Evolutionary conservation across 2,329 filamentous ascomycete species (phyloP).

Genomic region (Cryphonectria naterciae): DNA sequence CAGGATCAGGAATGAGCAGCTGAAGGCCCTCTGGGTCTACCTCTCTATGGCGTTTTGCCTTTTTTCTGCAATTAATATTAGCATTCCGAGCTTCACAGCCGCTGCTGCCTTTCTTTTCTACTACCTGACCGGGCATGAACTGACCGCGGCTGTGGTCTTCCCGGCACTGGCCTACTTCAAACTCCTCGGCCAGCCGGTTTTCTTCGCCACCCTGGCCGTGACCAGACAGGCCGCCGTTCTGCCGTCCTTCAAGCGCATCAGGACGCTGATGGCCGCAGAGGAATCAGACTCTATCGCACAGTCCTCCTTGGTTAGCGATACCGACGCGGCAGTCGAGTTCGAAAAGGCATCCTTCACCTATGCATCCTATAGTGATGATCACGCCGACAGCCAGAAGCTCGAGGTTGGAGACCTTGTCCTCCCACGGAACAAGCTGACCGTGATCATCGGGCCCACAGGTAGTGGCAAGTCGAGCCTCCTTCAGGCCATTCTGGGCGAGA

Average conservation of each 20-base stretch:
- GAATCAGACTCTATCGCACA: neutral
- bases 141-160: constrained; percentile 19
- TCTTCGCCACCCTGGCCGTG: constrained; percentile 11
- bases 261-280: constrained; percentile 11
- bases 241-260: constrained; percentile 8
- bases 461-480: constrained; percentile 21
- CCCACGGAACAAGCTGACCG: constrained; percentile 6
- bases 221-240: constrained; percentile 12
- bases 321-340: constrained; percentile 8
- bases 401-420: constrained; percentile 13
- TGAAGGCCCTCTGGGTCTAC: constrained; percentile 15
- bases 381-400: neutral
- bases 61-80: constrained; percentile 2
- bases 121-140: constrained; percentile 9
- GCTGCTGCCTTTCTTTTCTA: constrained; percentile 10
- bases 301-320: neutral
- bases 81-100: constrained; percentile 15
- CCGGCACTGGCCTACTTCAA: constrained; percentile 18
- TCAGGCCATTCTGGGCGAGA: constrained; percentile 15
- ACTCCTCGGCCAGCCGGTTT: constrained; percentile 12
- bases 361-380: constrained; percentile 9
- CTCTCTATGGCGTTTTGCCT: constrained; percentile 10
- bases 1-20: constrained; percentile 6
- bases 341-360: constrained; percentile 10
- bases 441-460: constrained; percentile 7